Evolutionary conservation across 2,329 filamentous ascomycete species (phyloP).

Genomic region (Calonectria henricotiae): DNA sequence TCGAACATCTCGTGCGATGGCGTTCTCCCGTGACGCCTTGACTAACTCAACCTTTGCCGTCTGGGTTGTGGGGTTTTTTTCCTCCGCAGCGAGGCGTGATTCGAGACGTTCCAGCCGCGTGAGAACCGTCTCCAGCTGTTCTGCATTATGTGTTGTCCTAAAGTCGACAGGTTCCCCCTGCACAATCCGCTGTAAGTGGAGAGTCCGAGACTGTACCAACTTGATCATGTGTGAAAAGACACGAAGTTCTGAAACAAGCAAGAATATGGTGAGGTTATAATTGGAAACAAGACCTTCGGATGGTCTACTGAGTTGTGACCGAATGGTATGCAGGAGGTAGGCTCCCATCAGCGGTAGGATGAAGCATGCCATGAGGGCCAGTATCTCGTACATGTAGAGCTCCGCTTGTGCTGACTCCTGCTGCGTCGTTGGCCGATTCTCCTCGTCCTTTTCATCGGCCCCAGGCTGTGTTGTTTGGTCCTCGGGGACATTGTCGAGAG

Average conservation of each 20-base stretch:
- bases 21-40: conserved; percentile 62
- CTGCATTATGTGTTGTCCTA: conserved; percentile 53
- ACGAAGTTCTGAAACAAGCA: conserved; percentile 88
- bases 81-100: conserved; percentile 60
- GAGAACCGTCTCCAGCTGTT: conserved; percentile 72
- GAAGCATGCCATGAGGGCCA: conserved; percentile 86
- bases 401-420: conserved; percentile 70
- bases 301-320: conserved; percentile 84
- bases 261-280: conserved; percentile 93
- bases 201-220: conserved; percentile 83
- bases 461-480: conserved; percentile 51
- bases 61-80: conserved; percentile 49
- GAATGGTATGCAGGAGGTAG: conserved; percentile 86
- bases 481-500: conserved; percentile 65
- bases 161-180: conserved; percentile 65
- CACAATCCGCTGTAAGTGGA: conserved; percentile 86
- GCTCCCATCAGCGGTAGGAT: conserved; percentile 84
- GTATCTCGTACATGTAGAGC: conserved; percentile 81
- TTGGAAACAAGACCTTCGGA: conserved; percentile 92
- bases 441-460: conserved; percentile 38
- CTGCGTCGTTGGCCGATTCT: conserved; percentile 42
- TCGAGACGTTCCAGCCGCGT: conserved; percentile 82
- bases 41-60: conserved; percentile 55
- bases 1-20: conserved; percentile 72
- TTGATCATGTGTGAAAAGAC: conserved; percentile 87